Conservation (phyloP, 2,329 filamentous ascomycete species). For the Aspergillus uvarum region DNA sequence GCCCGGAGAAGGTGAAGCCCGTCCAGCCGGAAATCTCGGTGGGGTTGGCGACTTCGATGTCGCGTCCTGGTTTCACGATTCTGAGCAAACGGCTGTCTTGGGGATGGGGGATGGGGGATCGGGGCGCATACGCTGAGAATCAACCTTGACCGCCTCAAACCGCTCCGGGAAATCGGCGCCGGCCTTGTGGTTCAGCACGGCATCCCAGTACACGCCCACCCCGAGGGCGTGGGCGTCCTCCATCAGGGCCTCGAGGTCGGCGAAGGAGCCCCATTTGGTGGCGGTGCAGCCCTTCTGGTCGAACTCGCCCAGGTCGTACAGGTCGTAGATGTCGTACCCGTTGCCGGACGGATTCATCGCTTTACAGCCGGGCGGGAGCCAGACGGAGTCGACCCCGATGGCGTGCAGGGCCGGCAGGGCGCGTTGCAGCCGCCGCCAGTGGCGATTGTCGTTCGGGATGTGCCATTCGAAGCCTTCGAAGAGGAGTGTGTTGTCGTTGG, state of each 20-base stretch:
- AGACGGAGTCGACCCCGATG: slow-evolving; percentile 61
- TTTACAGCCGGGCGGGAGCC: slow-evolving; percentile 72
- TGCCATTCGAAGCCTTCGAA: slow-evolving; percentile 75
- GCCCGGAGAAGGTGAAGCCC: slow-evolving; percentile 64
- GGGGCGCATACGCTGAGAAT: slow-evolving; percentile 45
- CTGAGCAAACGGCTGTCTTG: no score
- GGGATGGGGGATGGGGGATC: background rate
- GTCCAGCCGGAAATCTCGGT: slow-evolving; percentile 53
- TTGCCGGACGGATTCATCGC: slow-evolving; percentile 61
- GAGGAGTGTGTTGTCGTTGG: slow-evolving; percentile 48
- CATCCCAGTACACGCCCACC: slow-evolving; percentile 65
- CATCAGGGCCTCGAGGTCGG: slow-evolving; percentile 58
- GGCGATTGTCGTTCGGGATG: slow-evolving; percentile 57
- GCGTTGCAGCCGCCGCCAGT: slow-evolving; percentile 59
- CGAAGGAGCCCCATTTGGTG: slow-evolving; percentile 68
- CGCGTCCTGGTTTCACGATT: slow-evolving; percentile 4
- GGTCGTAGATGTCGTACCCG: slow-evolving; percentile 68
- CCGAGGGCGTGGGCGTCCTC: slow-evolving; percentile 54
- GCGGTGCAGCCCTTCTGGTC: slow-evolving; percentile 62
- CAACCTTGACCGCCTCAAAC: slow-evolving; percentile 63
- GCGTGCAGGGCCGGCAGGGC: slow-evolving; percentile 56
- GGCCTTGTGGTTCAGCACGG: slow-evolving; percentile 70
- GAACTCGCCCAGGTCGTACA: slow-evolving; percentile 70
- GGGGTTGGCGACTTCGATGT: slow-evolving; percentile 2
- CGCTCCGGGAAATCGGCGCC: slow-evolving; percentile 65